Evolutionary conservation across 352 stramenopile genomes (phyloP).

Genomic region (Phytophthora brassicae): DNA sequence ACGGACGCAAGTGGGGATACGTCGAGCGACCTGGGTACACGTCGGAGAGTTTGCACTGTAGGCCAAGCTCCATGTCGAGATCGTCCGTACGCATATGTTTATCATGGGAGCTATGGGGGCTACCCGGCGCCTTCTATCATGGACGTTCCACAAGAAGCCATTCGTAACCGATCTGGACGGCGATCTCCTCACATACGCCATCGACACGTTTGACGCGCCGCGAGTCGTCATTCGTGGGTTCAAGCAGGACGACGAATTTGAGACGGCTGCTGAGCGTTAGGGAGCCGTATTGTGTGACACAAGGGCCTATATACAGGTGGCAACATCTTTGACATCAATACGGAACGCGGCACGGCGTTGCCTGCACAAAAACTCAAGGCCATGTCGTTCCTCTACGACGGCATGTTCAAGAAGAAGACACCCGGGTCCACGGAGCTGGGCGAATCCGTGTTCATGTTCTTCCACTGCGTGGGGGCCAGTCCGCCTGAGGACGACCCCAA

Average conservation of each 20-base stretch:
- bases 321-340: slow-evolving; percentile 28
- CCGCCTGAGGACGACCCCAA: slow-evolving; percentile 23
- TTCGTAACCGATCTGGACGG: too few relatives aligned
- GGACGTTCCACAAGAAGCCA: slow-evolving; percentile 19
- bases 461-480: slow-evolving; percentile 18
- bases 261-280: slow-evolving; percentile 17
- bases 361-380: slow-evolving; percentile 20
- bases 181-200: too few relatives aligned
- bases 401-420: slow-evolving; percentile 31
- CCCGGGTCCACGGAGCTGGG: slow-evolving; percentile 19
- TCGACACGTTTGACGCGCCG: too few relatives aligned
- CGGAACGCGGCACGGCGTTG: slow-evolving; percentile 11
- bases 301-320: slow-evolving; percentile 17
- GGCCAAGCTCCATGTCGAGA: slow-evolving; percentile 12
- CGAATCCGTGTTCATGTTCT: slow-evolving; percentile 28
- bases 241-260: slow-evolving; percentile 30
- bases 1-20: slow-evolving; percentile 26
- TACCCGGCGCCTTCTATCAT: slow-evolving; percentile 19
- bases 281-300: slow-evolving; percentile 22
- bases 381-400: slow-evolving; percentile 27
- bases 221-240: slow-evolving; percentile 21
- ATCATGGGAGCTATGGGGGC: slow-evolving; percentile 18
- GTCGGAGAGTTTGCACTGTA: slow-evolving; percentile 14
- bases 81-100: slow-evolving; percentile 23
- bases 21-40: slow-evolving; percentile 15